Evolutionary conservation across 1,284 basidiomycete genomes (phyloP), one percentile per base, ranked within the genome.

Genomic region (Porphyrellus sp.): DNA sequence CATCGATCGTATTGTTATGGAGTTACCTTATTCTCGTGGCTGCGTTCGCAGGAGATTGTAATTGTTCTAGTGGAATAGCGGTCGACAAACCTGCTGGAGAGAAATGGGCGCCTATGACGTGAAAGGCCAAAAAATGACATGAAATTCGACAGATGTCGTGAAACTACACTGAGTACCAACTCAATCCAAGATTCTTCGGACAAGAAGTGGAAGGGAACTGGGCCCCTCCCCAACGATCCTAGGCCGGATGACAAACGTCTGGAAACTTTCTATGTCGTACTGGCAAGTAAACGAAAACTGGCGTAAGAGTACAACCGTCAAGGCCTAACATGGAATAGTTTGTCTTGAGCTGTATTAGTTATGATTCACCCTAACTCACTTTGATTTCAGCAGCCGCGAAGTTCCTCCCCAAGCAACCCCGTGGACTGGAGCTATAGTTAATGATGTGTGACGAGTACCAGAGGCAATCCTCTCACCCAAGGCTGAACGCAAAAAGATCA

Each of bases 171-270:
- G 28, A 15, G n/a, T 9, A 47, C 18, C 8, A 51, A 46, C 12
- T 67, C 24, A 69, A 16, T 58, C 61, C 34, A 45, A 38, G 30
- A 65, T 47, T 47, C 61, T 77, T 43, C 70, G 74, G 38, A 81
- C 72, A 30, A 75, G 54, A 49, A 83, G 69, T 33, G 82, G 81
- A 39, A 83, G 72, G 11, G 79, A 80, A 56, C 79, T 82, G 12
- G 70, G 62, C 1, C 70, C 71, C 57, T 81, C 70, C 42, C 80
- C 79, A 56, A 70, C 70, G 51, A 83, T 61, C 31, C 80, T 74
- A 38, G 82, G 79, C n/a, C 81, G 75, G 49, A 83, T 73, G 16
- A 83, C 81, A 55, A 83, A 83, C 48, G 80, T 81, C 57, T 82
- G 80, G 61, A 82, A 83, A 21, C 78, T 62, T 57, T 83, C 81